A percentile compares a stretch with the other conserved stretches of the same genome.
Evolutionary conservation across 768 basidiomycete species (phyloP).

Genomic region (Tricholoma hemisulphureum): DNA sequence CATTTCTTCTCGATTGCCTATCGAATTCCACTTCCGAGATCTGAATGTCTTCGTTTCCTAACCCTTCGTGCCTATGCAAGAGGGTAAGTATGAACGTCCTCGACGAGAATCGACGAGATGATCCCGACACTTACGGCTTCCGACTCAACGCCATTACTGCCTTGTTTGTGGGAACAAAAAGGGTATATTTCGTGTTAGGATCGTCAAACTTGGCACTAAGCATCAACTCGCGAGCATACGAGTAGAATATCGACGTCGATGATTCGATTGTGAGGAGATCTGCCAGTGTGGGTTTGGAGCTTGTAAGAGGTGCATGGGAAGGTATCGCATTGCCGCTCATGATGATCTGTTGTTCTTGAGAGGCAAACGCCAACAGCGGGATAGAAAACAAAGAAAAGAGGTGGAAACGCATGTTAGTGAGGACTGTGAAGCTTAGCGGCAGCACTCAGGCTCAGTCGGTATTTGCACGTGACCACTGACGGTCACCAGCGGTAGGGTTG

Average conservation of each 20-base stretch:
- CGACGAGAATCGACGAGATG: background rate
- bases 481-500: too few relatives aligned
- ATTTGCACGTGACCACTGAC: too few relatives aligned
- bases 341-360: conserved; percentile 33
- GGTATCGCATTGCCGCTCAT: conserved; percentile 20
- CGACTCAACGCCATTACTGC: conserved; percentile 77
- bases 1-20: conserved; percentile 56
- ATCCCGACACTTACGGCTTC: conserved; percentile 68
- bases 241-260: conserved; percentile 78
- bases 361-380: conserved; percentile 31
- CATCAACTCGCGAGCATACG: conserved; percentile 73
- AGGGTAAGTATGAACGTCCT: conserved; percentile 3
- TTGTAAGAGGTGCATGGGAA: conserved; percentile 37
- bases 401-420: conserved; percentile 32
- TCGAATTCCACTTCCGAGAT: conserved; percentile 71
- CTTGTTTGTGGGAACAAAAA: conserved; percentile 85
- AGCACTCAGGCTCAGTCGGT: background rate
- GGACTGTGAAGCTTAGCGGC: too few relatives aligned
- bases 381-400: conserved; percentile 30
- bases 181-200: conserved; percentile 40
- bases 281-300: conserved; percentile 55
- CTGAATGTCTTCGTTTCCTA: conserved; percentile 42
- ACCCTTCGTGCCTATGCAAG: conserved; percentile 56
- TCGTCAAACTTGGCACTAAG: conserved; percentile 53
- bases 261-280: conserved; percentile 79